Evolutionary conservation across 352 stramenopile species (phyloP), one percentile per base, ranked within the genome.

Genomic region (Pilasporangium apinafurcum): DNA sequence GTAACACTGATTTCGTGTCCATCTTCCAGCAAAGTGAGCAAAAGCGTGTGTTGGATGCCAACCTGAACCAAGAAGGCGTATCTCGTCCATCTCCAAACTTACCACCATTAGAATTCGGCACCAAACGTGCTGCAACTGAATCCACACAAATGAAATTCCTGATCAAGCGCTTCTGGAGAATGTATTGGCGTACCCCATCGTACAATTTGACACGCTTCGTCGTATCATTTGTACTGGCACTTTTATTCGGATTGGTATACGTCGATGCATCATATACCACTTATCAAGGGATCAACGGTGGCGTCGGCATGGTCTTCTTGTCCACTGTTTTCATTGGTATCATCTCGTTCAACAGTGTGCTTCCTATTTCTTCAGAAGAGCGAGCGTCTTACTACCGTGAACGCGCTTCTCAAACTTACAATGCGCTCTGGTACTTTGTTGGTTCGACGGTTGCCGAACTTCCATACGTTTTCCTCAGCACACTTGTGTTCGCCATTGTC

Each of bases 381-480:
- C 65, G 86, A 18, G 80, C 73, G 18, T 76, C 82, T 29, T 97
- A 83, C 45, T 97, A 97, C 66, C 62, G 85, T 6, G 87, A 97
- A 51, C 76, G 89, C 34, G 74, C 81, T 17, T 65, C 76, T 1
- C 51, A 85, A 43, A 95, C 90, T 60, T 97, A 97, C 53, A 69
- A 78, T 35, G 54, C 74, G 12, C 51, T 68, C 7, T 77, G 83
- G 47, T 88, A 95, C 50, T 73, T 69, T 16, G 27, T 92, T 2
- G 64, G 83, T 8, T 80, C 77, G 21, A 83, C 68, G 7, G 28
- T 94, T 25, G 50, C 63, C 14, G 83, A 95, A 59, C 30, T 84
- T 33, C 68, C 76, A 10, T 92, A 89, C 49, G 56, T 88, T 18
- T 18, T 82, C n/a, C 40, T 73, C 31, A 38, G 81, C 13, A 76